Percentiles rank a stretch among this genome's conserved stretches.
phyloP scores from a whole-genome alignment of 208 protist species.

The Leishmania arabica region DNA sequence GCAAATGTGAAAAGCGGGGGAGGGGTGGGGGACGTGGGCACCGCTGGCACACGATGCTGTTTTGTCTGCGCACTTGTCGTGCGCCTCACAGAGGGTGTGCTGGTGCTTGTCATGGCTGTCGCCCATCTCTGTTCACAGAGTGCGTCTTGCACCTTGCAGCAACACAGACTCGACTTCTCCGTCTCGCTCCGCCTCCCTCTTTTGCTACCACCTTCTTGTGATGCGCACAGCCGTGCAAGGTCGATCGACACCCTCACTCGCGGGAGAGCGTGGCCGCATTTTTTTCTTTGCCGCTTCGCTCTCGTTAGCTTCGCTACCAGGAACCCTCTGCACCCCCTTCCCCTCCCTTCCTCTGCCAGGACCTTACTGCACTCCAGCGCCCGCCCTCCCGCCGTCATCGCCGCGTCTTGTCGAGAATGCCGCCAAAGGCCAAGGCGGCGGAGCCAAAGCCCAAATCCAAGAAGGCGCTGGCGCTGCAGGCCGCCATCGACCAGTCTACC shows the following conservation, averaged over 20 bases:
- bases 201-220: neutral
- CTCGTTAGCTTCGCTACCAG: too few relatives aligned
- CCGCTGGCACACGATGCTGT: neutral
- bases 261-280: too few relatives aligned
- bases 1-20: neutral
- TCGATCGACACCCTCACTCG: neutral
- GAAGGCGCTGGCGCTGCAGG: conserved; percentile 55
- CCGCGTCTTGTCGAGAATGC: conserved; percentile 20
- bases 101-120: neutral
- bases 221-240: neutral
- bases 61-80: neutral
- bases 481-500: conserved; percentile 56
- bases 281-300: neutral
- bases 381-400: neutral
- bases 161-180: neutral
- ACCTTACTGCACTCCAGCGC: neutral
- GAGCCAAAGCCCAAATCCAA: conserved; percentile 59
- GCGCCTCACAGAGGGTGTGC: too few relatives aligned
- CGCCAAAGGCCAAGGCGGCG: conserved; percentile 40
- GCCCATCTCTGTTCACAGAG: neutral
- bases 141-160: neutral
- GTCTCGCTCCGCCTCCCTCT: neutral
- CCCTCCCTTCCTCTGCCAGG: neutral
- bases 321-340: neutral
- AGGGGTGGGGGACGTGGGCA: neutral